Conservation (phyloP, 108 stramenopile genomes). For the Parietichytrium sp. region DNA sequence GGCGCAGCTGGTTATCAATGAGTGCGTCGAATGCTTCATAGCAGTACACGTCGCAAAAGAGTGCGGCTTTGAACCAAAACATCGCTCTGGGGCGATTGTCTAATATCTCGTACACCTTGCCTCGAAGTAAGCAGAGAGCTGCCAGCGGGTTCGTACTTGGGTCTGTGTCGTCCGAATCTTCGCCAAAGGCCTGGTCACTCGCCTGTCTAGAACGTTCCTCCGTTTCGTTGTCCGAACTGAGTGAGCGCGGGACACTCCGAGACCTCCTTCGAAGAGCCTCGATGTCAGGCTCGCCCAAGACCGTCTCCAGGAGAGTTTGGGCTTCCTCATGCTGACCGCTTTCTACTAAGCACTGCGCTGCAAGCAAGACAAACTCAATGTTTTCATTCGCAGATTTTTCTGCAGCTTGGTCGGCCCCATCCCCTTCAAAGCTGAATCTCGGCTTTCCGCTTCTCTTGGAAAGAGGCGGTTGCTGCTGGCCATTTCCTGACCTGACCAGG, state of each 20-base stretch:
- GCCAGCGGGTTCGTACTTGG: background rate
- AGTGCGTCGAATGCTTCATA: conserved; percentile 36
- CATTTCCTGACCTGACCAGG: no score
- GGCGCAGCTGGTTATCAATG: conserved; percentile 33
- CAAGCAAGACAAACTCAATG: conserved; percentile 16
- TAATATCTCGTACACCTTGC: conserved; percentile 13
- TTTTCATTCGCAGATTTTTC: background rate
- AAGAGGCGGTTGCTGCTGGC: no score
- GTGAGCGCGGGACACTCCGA: background rate
- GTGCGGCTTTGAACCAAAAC: conserved; percentile 5
- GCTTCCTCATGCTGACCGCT: conserved; percentile 9
- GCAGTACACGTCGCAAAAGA: conserved; percentile 28
- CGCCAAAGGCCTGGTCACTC: no score
- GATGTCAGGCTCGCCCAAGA: background rate
- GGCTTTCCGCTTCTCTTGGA: no score
- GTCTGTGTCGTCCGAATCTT: no score
- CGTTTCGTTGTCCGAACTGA: no score
- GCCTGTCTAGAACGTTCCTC: no score
- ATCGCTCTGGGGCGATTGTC: conserved; percentile 9
- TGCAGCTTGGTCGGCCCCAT: no score
- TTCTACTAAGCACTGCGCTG: conserved; percentile 21
- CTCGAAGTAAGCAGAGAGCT: background rate
- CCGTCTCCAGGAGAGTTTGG: conserved; percentile 2
- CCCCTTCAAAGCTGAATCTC: no score
- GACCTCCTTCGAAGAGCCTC: background rate